phyloP scores from a whole-genome alignment of 495 filamentous ascomycete species.

The Annulohypoxylon moriforme region DNA sequence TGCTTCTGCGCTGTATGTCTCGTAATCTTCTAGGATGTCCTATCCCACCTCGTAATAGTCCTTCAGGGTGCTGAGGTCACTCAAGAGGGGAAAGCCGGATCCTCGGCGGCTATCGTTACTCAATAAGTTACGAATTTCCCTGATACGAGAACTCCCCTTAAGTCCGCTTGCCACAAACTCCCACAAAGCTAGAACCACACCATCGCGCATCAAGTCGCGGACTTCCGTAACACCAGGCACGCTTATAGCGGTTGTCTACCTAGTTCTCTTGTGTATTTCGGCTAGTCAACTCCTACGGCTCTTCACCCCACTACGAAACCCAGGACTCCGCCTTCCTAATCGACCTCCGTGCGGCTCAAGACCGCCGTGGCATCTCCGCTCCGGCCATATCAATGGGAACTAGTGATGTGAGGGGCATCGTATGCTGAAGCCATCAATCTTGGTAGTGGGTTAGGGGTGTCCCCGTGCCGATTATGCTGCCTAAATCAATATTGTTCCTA shows the following conservation, averaged over 20 bases:
- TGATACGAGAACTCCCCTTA: constrained; percentile 16
- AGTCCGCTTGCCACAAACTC: constrained; percentile 12
- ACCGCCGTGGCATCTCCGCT: constrained; percentile 13
- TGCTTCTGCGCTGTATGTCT: background rate
- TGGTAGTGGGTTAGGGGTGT: background rate
- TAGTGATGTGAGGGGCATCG: background rate
- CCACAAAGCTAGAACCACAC: constrained; percentile 11
- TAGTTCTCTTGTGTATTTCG: constrained; percentile 14
- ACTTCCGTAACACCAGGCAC: constrained; percentile 10
- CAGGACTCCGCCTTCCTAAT: constrained; percentile 22
- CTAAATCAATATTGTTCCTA: background rate
- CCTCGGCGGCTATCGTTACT: constrained; percentile 19
- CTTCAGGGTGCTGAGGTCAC: constrained; percentile 6
- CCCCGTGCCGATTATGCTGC: background rate
- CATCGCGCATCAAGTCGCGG: background rate
- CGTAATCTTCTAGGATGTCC: background rate
- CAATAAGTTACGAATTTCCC: constrained; percentile 7
- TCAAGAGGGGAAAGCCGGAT: constrained; percentile 13
- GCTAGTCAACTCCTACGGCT: constrained; percentile 28
- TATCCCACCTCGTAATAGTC: constrained; percentile 11
- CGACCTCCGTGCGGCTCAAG: constrained; percentile 18
- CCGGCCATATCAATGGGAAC: background rate
- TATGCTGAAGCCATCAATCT: background rate
- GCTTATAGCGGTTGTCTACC: constrained; percentile 18
- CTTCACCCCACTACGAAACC: constrained; percentile 24